Base-by-base conservation (phyloP, 257 asterid genomes). In the Dorcoceras hygrometricum region DNA sequence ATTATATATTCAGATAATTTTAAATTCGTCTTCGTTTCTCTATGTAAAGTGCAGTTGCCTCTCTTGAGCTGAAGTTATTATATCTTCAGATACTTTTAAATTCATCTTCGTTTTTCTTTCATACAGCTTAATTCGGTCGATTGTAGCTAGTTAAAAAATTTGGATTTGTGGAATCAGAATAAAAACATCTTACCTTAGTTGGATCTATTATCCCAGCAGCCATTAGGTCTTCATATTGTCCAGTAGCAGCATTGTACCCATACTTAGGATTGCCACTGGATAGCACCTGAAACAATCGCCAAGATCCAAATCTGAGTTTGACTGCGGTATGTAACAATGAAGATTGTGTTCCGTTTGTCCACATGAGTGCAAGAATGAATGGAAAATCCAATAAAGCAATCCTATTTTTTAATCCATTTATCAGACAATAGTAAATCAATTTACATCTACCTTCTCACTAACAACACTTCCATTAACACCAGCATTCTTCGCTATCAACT, bases 381-480 rank as follows among this genome's bases (percentile, higher is more conserved):
- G 51, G 55, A 19, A 26, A 20, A 68, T 20, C 61, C 60, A 26
- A 36, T 16, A 8, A 34, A 10, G 18, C 9, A 8, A 39, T 10
- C 9, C 23, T 14, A 27, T 5, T 43, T 20, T 18, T 36, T 32
- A n/a, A 31, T 34, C 34, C 23, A 63, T 14, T 29, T 12, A n/a
- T n/a, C 6, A 8, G 66, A 18, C 3, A 18, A 39, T 10, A 10
- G 62, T 46, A 34, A 29, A 14, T 23, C 11, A 59, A 54, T 32
- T 26, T 23, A 5, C 31, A 24, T 53, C 10, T 65, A 90, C 99
- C 99, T 94, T 94, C 82, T 94, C 99, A 71, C 95, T 88, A 67
- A 94, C 99, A 28, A 94, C 99, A 73, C 96, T 90, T 68, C 99
- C 99, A 59, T 94, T 90, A 59, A 88, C 97, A 63, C 99, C 99